Evolutionary conservation across 805 yeast genomes (phyloP).

Genomic region (Zygosaccharomyces siamensis): DNA sequence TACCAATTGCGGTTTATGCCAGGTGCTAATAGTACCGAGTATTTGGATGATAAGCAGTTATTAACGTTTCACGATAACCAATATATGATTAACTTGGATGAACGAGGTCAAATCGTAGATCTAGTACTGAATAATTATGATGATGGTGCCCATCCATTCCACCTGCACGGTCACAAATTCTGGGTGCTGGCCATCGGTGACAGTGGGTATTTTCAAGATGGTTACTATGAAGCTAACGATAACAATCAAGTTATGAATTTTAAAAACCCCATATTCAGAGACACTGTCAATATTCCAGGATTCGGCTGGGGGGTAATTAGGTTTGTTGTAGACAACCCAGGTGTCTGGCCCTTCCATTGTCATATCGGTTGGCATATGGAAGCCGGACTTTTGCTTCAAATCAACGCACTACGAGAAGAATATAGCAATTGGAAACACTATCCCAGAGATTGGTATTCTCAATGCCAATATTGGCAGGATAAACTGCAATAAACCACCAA

Average conservation of each 20-base stretch:
- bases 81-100: constrained; percentile 21
- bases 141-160: constrained; percentile 63
- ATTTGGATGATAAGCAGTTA: constrained; percentile 11
- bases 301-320: constrained; percentile 55
- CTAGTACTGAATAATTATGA: constrained; percentile 63
- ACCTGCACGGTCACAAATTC: constrained; percentile 47
- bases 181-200: constrained; percentile 28
- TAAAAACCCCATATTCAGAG: constrained; percentile 50
- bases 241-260: constrained; percentile 39
- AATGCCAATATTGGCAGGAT: constrained; percentile 18
- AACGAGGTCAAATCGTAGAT: constrained; percentile 45
- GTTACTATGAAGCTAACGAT: constrained; percentile 37
- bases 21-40: constrained; percentile 10
- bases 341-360: constrained; percentile 82
- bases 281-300: constrained; percentile 54
- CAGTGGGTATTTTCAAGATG: constrained; percentile 23
- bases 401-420: constrained; percentile 22
- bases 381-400: constrained; percentile 46
- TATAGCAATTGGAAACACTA: constrained; percentile 23
- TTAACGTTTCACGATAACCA: constrained; percentile 16
- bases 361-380: constrained; percentile 67
- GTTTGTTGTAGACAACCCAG: constrained; percentile 69
- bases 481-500: background rate
- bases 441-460: constrained; percentile 25
- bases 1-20: constrained; percentile 11